These are phyloP conservation scores for Spathaspora boniae DNA, from an alignment of 805 yeast genomes.

Conservation along the genomic window DNA sequence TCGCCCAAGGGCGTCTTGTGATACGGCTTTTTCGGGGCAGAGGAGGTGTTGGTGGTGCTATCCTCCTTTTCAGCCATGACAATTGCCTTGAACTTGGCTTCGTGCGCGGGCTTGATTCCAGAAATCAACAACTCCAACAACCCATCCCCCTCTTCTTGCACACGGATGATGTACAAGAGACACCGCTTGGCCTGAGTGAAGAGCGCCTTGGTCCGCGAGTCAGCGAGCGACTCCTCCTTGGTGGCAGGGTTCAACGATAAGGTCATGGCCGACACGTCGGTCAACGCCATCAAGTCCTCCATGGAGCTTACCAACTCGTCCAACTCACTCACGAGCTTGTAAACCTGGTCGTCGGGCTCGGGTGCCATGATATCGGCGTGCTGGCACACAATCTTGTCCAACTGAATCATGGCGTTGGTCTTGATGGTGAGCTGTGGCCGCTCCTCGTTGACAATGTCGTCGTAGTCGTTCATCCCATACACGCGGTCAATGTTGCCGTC, in stretches of 20 bases:
- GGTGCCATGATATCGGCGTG: constrained; percentile 45
- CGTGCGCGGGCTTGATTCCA: constrained; percentile 68
- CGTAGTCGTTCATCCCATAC: constrained; percentile 61
- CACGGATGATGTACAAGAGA: constrained; percentile 74
- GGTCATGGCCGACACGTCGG: constrained; percentile 50
- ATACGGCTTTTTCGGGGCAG: constrained; percentile 34
- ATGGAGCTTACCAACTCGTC: constrained; percentile 33
- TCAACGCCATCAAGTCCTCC: constrained; percentile 43
- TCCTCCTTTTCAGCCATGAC: constrained; percentile 43
- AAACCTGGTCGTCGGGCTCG: constrained; percentile 51
- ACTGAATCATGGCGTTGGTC: constrained; percentile 43
- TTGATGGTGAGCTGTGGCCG: constrained; percentile 46
- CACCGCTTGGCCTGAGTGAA: constrained; percentile 79
- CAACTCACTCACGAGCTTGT: constrained; percentile 41
- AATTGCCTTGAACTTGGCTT: constrained; percentile 55
- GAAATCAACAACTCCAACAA: constrained; percentile 66
- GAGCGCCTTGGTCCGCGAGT: constrained; percentile 55
- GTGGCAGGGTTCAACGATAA: constrained; percentile 55
- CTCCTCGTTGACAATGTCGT: constrained; percentile 54
- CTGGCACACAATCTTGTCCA: constrained; percentile 42
- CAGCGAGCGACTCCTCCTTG: constrained; percentile 45
- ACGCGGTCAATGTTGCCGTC: constrained; percentile 55
- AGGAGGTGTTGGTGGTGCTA: too few species aligned
- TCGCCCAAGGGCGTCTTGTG: constrained; percentile 49
- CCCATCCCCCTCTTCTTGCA: constrained; percentile 62